Evolutionary conservation across 108 stramenopile genomes (phyloP), one percentile per base, ranked within the genome.

Genomic region (Conticribra guillardii): DNA sequence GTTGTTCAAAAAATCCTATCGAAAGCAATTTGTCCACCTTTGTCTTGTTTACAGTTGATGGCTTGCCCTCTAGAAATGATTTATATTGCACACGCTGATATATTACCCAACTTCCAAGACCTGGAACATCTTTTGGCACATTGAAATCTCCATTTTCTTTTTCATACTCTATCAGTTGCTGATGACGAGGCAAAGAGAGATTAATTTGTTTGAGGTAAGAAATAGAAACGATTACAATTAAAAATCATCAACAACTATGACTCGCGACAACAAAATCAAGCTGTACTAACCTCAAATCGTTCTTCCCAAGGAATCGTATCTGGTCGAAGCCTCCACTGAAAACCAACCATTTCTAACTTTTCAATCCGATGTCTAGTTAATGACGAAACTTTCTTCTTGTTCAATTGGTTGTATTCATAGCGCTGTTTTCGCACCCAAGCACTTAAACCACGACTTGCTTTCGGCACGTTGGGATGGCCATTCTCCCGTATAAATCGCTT

Each of bases 91-190:
- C 37, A 9, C 37, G 5, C 5, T 41, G 37, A 41, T 41, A 41
- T 41, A 9, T 5, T 5, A 11, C 37, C 37, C 37, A 41, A 17
- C n/a, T n/a, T n/a, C 37, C 41, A 14, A 60, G 21, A 17, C 8
- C 8, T 11, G 63, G 63, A 30, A 41, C 34, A 44, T 60, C 41
- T 3, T 34, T 32, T n/a, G 59, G 37, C 24, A 69, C 45, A 29
- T 56, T 22, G 57, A 45, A 69, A 32, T 69, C 57, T 21, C 68
- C 68, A 48, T 69, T 56, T 15, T 69, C 54, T 47, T 59, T 41
- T 60, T 69, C 44, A 44, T 47, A 69, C 7, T 27, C 33, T 28
- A 45, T 57, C 46, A 69, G 27, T 44, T 69, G 33, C 48, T 66
- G 7, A n/a, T n/a, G n/a, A n/a, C n/a, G n/a, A n/a, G 34, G 33